Percentiles rank a stretch among this genome's conserved stretches.
phyloP scores from a whole-genome alignment of 2,329 filamentous ascomycete species.

The Geoglossum cookeanum region DNA sequence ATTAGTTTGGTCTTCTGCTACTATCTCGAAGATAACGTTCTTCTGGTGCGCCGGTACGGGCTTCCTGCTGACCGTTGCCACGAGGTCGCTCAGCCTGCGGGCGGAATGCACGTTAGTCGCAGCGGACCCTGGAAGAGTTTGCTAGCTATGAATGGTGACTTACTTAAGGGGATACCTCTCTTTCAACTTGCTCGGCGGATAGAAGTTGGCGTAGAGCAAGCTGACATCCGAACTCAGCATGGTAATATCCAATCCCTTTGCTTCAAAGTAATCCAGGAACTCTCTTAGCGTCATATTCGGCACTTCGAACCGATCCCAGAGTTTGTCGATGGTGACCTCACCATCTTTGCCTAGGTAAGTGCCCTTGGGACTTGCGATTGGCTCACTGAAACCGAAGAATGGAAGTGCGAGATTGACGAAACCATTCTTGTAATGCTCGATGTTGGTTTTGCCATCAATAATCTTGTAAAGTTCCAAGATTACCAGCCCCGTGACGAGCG shows the following conservation, averaged over 20 bases:
- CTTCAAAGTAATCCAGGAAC: conserved; percentile 65
- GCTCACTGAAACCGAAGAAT: conserved; percentile 97
- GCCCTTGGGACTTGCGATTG: conserved; percentile 83
- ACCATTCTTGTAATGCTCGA: conserved; percentile 98
- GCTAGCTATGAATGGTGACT: conserved; percentile 18
- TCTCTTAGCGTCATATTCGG: conserved; percentile 68
- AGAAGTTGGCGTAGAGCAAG: conserved; percentile 85
- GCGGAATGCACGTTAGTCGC: conserved; percentile 16
- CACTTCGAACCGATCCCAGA: conserved; percentile 95
- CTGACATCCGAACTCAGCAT: conserved; percentile 98
- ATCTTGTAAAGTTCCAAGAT: conserved; percentile 92
- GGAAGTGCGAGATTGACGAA: conserved; percentile 92
- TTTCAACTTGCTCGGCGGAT: conserved; percentile 62
- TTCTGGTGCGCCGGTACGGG: conserved; percentile 77
- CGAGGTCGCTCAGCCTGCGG: conserved; percentile 63
- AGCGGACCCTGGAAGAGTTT: conserved; percentile 9
- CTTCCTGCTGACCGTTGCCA: conserved; percentile 83
- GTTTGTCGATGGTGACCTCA: conserved; percentile 75
- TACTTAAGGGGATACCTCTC: conserved; percentile 57
- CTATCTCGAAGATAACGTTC: conserved; percentile 92
- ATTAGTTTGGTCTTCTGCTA: conserved; percentile 68
- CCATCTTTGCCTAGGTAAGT: conserved; percentile 65
- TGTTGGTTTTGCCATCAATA: conserved; percentile 84
- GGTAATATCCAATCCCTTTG: conserved; percentile 60
- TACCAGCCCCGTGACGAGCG: conserved; percentile 83